Evolutionary conservation across 1,284 basidiomycete genomes (phyloP), one percentile per base, ranked within the genome.

Genomic region (Irpex sp.): DNA sequence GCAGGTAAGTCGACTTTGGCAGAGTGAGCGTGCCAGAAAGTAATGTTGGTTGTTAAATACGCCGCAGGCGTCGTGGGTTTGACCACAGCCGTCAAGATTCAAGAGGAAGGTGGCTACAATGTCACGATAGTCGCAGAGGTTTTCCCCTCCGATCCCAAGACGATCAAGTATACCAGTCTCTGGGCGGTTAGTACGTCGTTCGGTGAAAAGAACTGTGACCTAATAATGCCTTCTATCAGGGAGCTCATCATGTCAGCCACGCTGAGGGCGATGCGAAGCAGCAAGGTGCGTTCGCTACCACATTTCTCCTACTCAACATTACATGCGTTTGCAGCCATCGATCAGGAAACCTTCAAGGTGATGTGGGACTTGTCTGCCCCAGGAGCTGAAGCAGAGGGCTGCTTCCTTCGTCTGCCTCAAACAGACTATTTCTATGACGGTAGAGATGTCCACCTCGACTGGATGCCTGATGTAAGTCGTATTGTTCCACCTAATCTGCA

Each of bases 321-420:
- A 46, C 33, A 36, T 35, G 5, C 17, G 26, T 35, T 17, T 39
- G 17, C 21, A 92, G 90, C 77, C n/a, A 78, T 91, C 61, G 89
- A 93, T 69, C 75, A 80, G 63, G 87, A 87, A 62, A 93, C 92
- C 0, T 93, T 93, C 74, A 71, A 83, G 17, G 79, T 75, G 2
- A 85, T 93, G 81, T 92, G 89, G 88, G 75, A 81, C 58, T 76
- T 92, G 65, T 92, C 90, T 1, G 80, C 77, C 5, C 81, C 83
- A 0, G 83, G 81, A 15, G 75, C 77, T 43, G 75, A 75, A 7
- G 79, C 83, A 0, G 82, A 87, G 61, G 75, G 79, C 7, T 86
- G 83, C 62, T 88, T 92, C 74, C 75, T 87, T 61, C 83, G 88
- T 55, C 71, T 88, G 4, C 75, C 74, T 0, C 86, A 92, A 63